Percentiles rank a stretch among this genome's conserved stretches.
phyloP scores from a whole-genome alignment of 495 filamentous ascomycete genomes.

The Jackrogersella minutella region DNA sequence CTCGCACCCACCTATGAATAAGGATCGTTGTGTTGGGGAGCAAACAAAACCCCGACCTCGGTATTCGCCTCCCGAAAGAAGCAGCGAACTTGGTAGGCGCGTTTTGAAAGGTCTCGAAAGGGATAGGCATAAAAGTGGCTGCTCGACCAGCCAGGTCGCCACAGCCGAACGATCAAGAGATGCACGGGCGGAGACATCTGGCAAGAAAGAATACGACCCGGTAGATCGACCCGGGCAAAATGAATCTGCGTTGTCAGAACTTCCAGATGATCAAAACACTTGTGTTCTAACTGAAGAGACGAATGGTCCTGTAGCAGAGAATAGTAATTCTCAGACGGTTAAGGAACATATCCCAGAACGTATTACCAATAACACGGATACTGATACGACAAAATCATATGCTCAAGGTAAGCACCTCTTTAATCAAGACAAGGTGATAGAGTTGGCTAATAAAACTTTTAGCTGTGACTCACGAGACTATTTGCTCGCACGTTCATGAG shows the following conservation, averaged over 20 bases:
- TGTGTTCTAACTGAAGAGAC: neutral
- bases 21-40: neutral
- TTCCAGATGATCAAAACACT: neutral
- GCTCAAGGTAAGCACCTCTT: slow-evolving; percentile 39
- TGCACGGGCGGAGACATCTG: neutral
- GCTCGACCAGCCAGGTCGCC: neutral
- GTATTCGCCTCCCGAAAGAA: neutral
- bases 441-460: neutral
- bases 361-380: slow-evolving; percentile 7
- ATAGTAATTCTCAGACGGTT: neutral
- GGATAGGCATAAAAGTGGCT: neutral
- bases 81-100: neutral
- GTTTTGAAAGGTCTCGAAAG: neutral
- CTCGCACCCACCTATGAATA: neutral
- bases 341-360: neutral
- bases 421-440: neutral
- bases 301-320: neutral
- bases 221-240: neutral
- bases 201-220: neutral
- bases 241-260: neutral
- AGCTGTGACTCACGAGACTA: slow-evolving; percentile 64
- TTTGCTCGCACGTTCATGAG: slow-evolving; percentile 56
- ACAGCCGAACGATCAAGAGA: neutral
- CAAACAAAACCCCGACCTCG: neutral
- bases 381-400: slow-evolving; percentile 37